Conservation (phyloP, 2,329 filamentous ascomycete species). For the Penicillium sp. region DNA sequence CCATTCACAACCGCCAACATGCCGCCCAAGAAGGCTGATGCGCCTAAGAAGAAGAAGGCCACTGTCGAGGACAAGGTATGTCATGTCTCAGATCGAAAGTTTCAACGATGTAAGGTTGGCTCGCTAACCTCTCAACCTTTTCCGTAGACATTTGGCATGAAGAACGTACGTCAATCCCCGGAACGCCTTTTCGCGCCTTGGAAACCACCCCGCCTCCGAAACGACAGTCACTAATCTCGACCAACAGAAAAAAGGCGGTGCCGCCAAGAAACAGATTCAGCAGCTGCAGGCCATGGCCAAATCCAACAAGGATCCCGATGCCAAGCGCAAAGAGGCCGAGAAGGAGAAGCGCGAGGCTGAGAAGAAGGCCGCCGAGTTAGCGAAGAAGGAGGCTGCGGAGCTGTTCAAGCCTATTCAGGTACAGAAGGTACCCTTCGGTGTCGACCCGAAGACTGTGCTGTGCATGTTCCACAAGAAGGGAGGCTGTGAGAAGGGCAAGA, state of each 20-base stretch:
- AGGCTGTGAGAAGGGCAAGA: constrained; percentile 93
- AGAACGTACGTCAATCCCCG: constrained; percentile 65
- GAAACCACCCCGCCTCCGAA: constrained; percentile 5
- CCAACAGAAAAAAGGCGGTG: constrained; percentile 80
- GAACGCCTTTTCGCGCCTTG: constrained; percentile 11
- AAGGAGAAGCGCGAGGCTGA: constrained; percentile 74
- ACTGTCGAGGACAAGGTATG: constrained; percentile 76
- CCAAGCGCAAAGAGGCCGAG: constrained; percentile 76
- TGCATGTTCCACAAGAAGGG: constrained; percentile 98
- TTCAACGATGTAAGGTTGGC: neutral
- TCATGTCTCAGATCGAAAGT: constrained; percentile 17
- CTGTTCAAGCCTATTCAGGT: constrained; percentile 90
- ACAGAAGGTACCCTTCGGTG: constrained; percentile 97
- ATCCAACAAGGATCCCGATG: constrained; percentile 76
- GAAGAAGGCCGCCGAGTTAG: constrained; percentile 86
- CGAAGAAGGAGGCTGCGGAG: constrained; percentile 76
- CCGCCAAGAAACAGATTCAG: constrained; percentile 86
- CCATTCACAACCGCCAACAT: constrained; percentile 42
- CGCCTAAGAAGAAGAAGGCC: constrained; percentile 54
- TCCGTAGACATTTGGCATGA: constrained; percentile 91
- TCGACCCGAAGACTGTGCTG: constrained; percentile 95
- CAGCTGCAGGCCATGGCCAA: constrained; percentile 76
- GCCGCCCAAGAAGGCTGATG: constrained; percentile 52
- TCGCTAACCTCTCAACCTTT: constrained; percentile 22
- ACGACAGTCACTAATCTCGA: constrained; percentile 25